phyloP scores from a whole-genome alignment of 2,329 filamentous ascomycete genomes.

The Epichloe sibirici region DNA sequence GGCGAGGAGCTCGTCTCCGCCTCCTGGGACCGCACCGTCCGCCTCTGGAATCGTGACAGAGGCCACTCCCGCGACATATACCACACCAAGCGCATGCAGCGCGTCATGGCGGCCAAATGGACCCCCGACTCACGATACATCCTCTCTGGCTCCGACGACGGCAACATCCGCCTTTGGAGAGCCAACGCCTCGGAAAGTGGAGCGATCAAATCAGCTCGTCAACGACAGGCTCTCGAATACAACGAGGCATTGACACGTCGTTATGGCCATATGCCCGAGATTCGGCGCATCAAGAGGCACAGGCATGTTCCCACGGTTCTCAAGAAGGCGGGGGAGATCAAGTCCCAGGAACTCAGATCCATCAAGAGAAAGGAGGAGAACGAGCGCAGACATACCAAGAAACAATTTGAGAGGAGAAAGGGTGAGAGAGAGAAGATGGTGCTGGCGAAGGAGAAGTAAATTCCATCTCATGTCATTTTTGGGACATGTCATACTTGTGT shows the following conservation, averaged over 20 bases:
- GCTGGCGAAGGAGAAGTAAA: slow-evolving; percentile 48
- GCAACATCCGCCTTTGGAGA: slow-evolving; percentile 79
- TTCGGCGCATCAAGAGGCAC: slow-evolving; percentile 79
- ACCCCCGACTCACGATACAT: slow-evolving; percentile 85
- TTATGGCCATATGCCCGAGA: slow-evolving; percentile 93
- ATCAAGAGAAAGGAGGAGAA: slow-evolving; percentile 93
- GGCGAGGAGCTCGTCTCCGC: slow-evolving; percentile 88
- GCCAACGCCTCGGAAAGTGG: slow-evolving; percentile 71
- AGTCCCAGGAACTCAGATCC: slow-evolving; percentile 72
- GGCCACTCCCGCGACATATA: slow-evolving; percentile 89
- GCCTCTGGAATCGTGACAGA: slow-evolving; percentile 68
- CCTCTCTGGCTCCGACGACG: slow-evolving; percentile 84
- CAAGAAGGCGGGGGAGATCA: slow-evolving; percentile 94
- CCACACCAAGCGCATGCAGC: slow-evolving; percentile 96
- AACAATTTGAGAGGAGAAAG: slow-evolving; percentile 60
- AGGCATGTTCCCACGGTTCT: slow-evolving; percentile 84
- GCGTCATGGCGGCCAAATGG: slow-evolving; percentile 75
- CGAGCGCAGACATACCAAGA: slow-evolving; percentile 79
- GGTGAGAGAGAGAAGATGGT: slow-evolving; percentile 91
- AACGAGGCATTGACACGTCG: slow-evolving; percentile 72
- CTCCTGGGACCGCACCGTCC: slow-evolving; percentile 73
- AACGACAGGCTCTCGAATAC: slow-evolving; percentile 84
- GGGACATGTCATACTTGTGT: not conserved
- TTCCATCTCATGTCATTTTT: not conserved
- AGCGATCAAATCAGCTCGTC: slow-evolving; percentile 73